Evolutionary conservation across 2,329 filamentous ascomycete species (phyloP).

Genomic region (Cytospora leucostoma): DNA sequence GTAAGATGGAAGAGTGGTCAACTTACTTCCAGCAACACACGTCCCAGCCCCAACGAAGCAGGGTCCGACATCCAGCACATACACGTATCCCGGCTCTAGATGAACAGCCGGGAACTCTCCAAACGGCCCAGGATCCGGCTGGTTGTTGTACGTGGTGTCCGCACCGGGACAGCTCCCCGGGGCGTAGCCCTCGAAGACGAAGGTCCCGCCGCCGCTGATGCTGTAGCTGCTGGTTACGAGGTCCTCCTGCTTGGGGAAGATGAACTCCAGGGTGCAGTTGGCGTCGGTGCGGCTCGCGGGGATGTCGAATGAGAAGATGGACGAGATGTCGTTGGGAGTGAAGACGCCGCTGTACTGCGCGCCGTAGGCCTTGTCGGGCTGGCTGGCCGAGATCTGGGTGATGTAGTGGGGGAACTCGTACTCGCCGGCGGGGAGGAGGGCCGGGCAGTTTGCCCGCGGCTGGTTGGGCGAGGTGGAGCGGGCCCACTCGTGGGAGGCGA

Average conservation of each 20-base stretch:
- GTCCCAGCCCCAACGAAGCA: conserved; percentile 35
- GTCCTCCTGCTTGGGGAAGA: conserved; percentile 42
- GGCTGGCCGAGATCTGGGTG: conserved; percentile 34
- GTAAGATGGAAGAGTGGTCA: too few relatives aligned
- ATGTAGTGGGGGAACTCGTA: conserved; percentile 39
- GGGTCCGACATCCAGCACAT: conserved; percentile 37
- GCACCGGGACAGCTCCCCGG: conserved; percentile 35
- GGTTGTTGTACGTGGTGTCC: conserved; percentile 36
- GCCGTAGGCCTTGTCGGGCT: conserved; percentile 43
- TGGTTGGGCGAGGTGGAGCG: conserved; percentile 21
- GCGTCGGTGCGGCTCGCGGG: conserved; percentile 41
- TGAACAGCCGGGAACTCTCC: conserved; percentile 36
- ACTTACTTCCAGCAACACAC: conserved; percentile 35
- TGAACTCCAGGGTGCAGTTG: conserved; percentile 50
- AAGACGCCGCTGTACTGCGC: conserved; percentile 43
- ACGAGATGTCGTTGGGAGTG: conserved; percentile 39
- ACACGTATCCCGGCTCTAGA: conserved; percentile 39
- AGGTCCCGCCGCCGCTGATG: conserved; percentile 41
- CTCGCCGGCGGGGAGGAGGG: conserved; percentile 33
- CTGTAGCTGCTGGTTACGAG: conserved; percentile 39
- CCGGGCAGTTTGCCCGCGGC: conserved; percentile 33
- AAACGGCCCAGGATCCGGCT: conserved; percentile 33
- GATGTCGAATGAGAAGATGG: conserved; percentile 50
- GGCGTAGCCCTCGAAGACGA: conserved; percentile 36
- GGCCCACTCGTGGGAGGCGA: conserved; percentile 30